Evolutionary conservation across 106 monocot species (phyloP), one percentile per base, ranked within the genome.

Genomic region (Phalaenopsis equestris): DNA sequence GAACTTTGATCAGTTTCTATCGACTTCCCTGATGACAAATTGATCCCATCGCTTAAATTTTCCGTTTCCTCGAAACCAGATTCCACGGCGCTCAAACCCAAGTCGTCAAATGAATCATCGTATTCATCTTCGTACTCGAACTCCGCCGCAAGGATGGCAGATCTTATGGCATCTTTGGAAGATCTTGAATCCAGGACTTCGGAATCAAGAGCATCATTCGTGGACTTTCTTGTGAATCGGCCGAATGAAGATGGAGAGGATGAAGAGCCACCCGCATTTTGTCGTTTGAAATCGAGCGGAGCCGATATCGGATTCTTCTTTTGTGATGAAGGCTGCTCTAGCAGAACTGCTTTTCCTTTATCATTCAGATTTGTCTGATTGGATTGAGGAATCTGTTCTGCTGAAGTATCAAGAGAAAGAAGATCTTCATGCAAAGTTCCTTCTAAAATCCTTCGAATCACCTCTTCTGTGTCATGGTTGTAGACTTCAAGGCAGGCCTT

Each of bases 21-120:
- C 19, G 79, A 39, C 42, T 70, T 80, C 52, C 56, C 85, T 12
- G 73, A 52, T 46, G 75, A 49, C 45, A 83, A 70, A 8, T 73
- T 80, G 39, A 47, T 76, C 72, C 55, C 49, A 55, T 88, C 84
- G 49, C 72, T 80, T 37, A 80, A 73, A 30, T 70, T 82, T 80
- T 98, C 91, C 19, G 88, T 77, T 81, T 88, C 91, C 78, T 92
- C 97, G 36, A 80, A 84, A 75, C 90, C 93, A 38, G 94, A 87
- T 80, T 91, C 98, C 9, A 87, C 92, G 43, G 88, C 70, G 75
- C 87, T 90, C 36, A 92, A 79, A 41, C 94, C 92, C 21, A 99
- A 82, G 57, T 99, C 98, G 79, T 99, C 98, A 73, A 99, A 99
- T 14, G 98, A 99, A 80, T 99, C 98, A 81, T 98, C 98, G 72